Conservation (phyloP, 2,329 filamentous ascomycete species). For the Aureobasidium leucospermi region DNA sequence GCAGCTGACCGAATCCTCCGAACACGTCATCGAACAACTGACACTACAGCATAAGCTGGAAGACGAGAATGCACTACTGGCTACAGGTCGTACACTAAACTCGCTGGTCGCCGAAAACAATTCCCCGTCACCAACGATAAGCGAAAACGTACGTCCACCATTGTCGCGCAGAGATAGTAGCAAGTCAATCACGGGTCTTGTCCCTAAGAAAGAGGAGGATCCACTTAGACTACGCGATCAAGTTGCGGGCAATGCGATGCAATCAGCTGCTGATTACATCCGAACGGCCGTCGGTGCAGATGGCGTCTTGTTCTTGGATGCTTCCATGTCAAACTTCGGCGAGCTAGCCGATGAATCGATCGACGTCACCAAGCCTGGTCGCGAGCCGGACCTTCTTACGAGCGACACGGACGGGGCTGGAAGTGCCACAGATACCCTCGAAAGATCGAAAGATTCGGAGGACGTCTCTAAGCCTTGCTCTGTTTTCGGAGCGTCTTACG, state of each 20-base stretch:
- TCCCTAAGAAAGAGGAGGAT: constrained; percentile 19
- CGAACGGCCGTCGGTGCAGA: constrained; percentile 38
- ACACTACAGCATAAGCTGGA: constrained; percentile 1
- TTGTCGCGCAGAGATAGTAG: constrained; percentile 4
- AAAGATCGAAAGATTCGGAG: not conserved
- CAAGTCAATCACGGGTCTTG: not conserved
- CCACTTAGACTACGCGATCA: constrained; percentile 18
- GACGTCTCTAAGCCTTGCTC: constrained; percentile 6
- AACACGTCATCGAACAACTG: not conserved
- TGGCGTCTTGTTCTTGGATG: constrained; percentile 38
- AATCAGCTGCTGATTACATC: constrained; percentile 37
- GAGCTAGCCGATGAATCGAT: constrained; percentile 1
- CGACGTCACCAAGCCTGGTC: not conserved
- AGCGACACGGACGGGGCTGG: constrained; percentile 8
- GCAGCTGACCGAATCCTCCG: constrained; percentile 8
- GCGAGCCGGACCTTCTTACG: not conserved
- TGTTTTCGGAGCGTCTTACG: constrained; percentile 1
- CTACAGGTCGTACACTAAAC: constrained; percentile 1
- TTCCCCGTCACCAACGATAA: not conserved
- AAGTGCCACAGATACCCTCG: constrained; percentile 1
- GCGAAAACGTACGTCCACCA: not conserved
- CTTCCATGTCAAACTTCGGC: constrained; percentile 12
- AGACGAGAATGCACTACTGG: not conserved
- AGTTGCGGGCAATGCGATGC: constrained; percentile 26
- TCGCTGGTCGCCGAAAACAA: not conserved